Evolutionary conservation across 1,139 yeast genomes (phyloP), one percentile per base, ranked within the genome.

Genomic region (Diutina sp.): DNA sequence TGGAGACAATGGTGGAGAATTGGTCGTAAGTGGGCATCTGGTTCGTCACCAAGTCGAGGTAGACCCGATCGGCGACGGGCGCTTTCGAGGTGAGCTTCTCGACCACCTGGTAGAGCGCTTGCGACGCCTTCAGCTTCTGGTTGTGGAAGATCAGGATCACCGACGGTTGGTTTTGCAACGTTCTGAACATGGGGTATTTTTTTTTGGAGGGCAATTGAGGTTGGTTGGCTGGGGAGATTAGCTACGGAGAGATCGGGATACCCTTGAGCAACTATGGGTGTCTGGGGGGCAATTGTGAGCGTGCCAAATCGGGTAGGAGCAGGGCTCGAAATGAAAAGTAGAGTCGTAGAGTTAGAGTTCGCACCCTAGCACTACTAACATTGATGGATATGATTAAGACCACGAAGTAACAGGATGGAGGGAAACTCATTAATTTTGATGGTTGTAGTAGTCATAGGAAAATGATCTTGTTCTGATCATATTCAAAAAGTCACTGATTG

Each of bases 1-100:
- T 64, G 63, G 56, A 71, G 62, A 58, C 72, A 73, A 51, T 67
- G 65, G 57, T 66, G 60, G 48, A 68, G 63, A 73, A 76, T 61
- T 76, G 79, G 62, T 73, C 78, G 60, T 66, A 76, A 5, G 80
- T 76, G 45, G 80, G 80, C 69, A 76, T 71, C 55, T 69, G 68
- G 60, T 73, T 67, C 32, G 71, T 69, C 72, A 69, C 67, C 61
- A 73, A 64, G 61, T 76, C 79, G 55, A 76, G 61, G 56, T 68
- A 69, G 59, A 76, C 73, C 57, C 68, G 64, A 53, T 64, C 64
- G 55, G 66, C 66, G 45, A 58, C 58, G 57, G 71, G 70, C 56
- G 72, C 62, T 35, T 67, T 65, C 53, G 57, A 58, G 57, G 69
- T 68, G 1, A 79, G 74, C 61, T 67, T 67, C 55, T 69, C 67